These are phyloP conservation scores for Tetrastigma voinierianum DNA, from an alignment of 164 flowering plant species.

Conservation along the genomic window DNA sequence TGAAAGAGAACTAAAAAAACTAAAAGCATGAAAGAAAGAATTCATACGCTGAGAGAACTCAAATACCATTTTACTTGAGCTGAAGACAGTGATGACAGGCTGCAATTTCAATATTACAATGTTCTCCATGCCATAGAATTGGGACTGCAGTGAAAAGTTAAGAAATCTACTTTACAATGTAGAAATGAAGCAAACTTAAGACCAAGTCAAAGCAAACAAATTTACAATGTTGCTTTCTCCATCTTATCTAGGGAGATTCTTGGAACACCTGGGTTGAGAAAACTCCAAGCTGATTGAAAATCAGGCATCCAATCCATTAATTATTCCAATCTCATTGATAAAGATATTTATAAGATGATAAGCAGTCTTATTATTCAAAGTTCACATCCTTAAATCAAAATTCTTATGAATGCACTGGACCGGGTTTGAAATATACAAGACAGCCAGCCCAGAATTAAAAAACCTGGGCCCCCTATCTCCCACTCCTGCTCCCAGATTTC, in stretches of 20 bases:
- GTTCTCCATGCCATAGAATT: conserved; percentile 76
- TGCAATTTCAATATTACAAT: conserved; percentile 89
- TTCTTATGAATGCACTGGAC: too few species aligned
- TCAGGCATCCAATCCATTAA: conserved; percentile 3
- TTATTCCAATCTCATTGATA: conserved; percentile 1
- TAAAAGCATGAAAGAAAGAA: conserved; percentile 1
- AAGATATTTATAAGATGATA: not conserved
- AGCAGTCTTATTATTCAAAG: not conserved
- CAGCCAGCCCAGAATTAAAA: too few species aligned
- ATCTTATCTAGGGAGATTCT: conserved; percentile 71
- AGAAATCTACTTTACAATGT: conserved; percentile 7
- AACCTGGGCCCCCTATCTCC: too few species aligned
- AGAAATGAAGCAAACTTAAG: conserved; percentile 6
- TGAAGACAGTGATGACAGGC: conserved; percentile 75
- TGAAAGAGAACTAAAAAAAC: not conserved
- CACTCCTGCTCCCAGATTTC: too few species aligned
- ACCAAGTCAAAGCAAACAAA: conserved; percentile 6
- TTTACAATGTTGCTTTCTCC: conserved; percentile 76
- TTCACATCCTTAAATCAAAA: not conserved
- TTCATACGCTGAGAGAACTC: conserved; percentile 14
- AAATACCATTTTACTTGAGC: conserved; percentile 62
- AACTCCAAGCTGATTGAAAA: conserved; percentile 81
- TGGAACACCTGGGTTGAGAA: conserved; percentile 98
- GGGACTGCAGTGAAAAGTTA: conserved; percentile 55
- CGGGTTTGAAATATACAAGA: too few species aligned